phyloP scores from a whole-genome alignment of 345 rosid genomes.

The Sonneratia alba region DNA sequence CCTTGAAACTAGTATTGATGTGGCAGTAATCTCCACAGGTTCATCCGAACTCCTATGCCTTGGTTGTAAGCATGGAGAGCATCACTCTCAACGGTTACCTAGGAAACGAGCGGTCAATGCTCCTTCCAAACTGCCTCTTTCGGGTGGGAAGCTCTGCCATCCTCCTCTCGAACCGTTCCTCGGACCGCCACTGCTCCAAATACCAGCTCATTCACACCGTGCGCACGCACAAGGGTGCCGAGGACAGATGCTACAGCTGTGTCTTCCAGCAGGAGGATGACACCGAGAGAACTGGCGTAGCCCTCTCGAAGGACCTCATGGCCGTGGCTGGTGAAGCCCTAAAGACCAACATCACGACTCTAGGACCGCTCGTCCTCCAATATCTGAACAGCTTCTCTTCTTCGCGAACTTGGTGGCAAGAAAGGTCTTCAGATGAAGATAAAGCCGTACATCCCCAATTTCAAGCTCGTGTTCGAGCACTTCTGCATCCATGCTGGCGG shows the following conservation, averaged over 20 bases:
- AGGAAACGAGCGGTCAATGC: no score
- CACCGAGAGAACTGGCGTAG: slow-evolving; percentile 21
- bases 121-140: no score
- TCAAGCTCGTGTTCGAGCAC: slow-evolving; percentile 22
- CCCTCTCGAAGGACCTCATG: slow-evolving; percentile 52
- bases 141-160: no score
- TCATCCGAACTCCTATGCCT: no score
- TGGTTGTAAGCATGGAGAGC: no score
- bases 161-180: no score
- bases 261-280: slow-evolving; percentile 50
- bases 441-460: slow-evolving; percentile 51
- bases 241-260: slow-evolving; percentile 37
- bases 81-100: no score
- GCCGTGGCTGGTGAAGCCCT: slow-evolving; percentile 52
- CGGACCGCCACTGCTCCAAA: slow-evolving; percentile 5
- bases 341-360: slow-evolving; percentile 1
- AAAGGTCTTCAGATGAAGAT: slow-evolving; percentile 34
- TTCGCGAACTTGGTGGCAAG: slow-evolving; percentile 23
- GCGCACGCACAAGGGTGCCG: slow-evolving; percentile 48
- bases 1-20: no score
- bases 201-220: slow-evolving; percentile 44
- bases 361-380: no score
- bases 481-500: slow-evolving; percentile 63
- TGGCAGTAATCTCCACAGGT: no score
- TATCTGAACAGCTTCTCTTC: slow-evolving; percentile 25